These are phyloP conservation scores for Trichosporon faecale DNA, from an alignment of 1,284 basidiomycete species.

Conservation along the genomic window DNA sequence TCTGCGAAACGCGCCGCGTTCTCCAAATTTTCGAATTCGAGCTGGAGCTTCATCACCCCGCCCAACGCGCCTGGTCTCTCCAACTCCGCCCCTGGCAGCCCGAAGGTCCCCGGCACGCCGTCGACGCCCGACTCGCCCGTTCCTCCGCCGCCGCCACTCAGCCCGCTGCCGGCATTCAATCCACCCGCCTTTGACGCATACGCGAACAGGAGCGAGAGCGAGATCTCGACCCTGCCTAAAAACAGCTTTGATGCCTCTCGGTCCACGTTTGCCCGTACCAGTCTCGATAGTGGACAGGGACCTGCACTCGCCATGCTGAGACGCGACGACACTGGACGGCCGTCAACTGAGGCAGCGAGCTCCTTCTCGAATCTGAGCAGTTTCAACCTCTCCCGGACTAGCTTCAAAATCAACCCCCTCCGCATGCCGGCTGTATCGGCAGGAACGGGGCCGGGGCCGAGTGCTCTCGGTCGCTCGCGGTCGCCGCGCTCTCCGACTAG, in stretches of 20 bases:
- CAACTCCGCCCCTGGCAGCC: too few species aligned
- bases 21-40: constrained; percentile 5
- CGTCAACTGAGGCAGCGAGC: neutral
- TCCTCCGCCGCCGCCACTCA: neutral
- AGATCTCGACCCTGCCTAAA: neutral
- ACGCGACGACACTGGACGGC: neutral
- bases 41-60: constrained; percentile 1
- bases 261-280: neutral
- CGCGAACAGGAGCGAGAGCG: constrained; percentile 4
- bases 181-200: neutral
- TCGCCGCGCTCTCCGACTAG: neutral
- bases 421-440: neutral
- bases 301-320: neutral
- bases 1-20: neutral
- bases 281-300: neutral
- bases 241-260: neutral
- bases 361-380: neutral
- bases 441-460: neutral
- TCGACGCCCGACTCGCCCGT: constrained; percentile 1
- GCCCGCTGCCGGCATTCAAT: neutral
- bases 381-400: neutral
- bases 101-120: neutral
- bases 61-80: neutral
- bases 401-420: neutral
- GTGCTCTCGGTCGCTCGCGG: neutral